phyloP scores from a whole-genome alignment of 352 stramenopile species.

The Pythium rhizo-oryzae region DNA sequence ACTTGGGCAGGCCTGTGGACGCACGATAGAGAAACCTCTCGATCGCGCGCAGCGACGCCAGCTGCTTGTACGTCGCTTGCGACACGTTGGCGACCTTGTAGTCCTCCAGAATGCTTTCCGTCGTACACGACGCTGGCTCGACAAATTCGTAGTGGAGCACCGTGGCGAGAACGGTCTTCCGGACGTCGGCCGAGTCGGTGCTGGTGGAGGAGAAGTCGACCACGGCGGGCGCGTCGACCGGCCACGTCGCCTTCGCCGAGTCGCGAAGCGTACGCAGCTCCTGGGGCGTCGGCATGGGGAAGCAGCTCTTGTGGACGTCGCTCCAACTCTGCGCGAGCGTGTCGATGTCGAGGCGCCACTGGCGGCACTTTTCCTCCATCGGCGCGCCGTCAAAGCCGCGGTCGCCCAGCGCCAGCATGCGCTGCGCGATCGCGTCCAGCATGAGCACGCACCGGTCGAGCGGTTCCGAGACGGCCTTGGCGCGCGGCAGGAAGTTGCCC shows the following conservation, averaged over 20 bases:
- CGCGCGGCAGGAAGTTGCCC: background rate
- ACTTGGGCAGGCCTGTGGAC: background rate
- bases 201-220: constrained; percentile 4
- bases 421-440: constrained; percentile 10
- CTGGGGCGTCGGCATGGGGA: background rate
- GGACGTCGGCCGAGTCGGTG: background rate
- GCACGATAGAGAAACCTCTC: constrained; percentile 10
- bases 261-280: background rate
- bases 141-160: constrained; percentile 14
- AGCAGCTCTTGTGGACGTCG: constrained; percentile 5
- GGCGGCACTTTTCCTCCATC: constrained; percentile 12
- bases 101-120: constrained; percentile 9
- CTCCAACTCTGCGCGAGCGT: constrained; percentile 4
- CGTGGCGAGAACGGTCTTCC: constrained; percentile 1
- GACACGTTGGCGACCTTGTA: background rate
- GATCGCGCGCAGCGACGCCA: background rate
- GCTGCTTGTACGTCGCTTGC: background rate
- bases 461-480: background rate
- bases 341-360: constrained; percentile 13
- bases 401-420: constrained; percentile 7
- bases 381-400: constrained; percentile 1
- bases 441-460: constrained; percentile 17
- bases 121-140: background rate
- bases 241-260: background rate
- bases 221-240: background rate